Conservation (phyloP, 176 grass and related monocot genomes). For the Urochloa ruziziensis region DNA sequence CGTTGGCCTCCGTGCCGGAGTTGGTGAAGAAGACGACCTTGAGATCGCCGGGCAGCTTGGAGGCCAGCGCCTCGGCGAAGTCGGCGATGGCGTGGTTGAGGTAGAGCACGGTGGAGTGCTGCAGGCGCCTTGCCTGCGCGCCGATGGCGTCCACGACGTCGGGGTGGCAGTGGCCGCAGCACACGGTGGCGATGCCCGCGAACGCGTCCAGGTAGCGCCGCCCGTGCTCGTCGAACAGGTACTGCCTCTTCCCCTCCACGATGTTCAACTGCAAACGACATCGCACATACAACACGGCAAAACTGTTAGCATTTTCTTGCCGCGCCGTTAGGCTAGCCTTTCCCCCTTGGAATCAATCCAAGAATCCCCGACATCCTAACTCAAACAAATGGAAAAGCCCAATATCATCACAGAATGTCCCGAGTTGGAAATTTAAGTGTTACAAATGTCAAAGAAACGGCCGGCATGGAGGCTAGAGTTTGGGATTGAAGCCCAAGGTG, state of each 20-base stretch:
- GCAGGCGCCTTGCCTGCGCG: constrained; percentile 59
- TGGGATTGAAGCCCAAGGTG: background rate
- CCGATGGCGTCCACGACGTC: constrained; percentile 68
- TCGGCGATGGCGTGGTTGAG: constrained; percentile 78
- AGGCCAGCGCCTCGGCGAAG: constrained; percentile 92
- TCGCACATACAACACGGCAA: background rate
- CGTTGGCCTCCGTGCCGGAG: constrained; percentile 98
- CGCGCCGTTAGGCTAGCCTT: no score
- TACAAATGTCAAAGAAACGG: no score
- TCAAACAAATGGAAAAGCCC: background rate
- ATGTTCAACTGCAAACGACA: constrained; percentile 72
- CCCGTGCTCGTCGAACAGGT: constrained; percentile 82
- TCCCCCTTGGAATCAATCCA: no score
- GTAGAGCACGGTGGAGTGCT: constrained; percentile 93
- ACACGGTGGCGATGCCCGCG: constrained; percentile 90
- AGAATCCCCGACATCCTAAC: no score
- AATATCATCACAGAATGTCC: background rate
- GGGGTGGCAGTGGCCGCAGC: constrained; percentile 92
- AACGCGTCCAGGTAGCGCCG: constrained; percentile 87
- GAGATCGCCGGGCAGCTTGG: constrained; percentile 80
- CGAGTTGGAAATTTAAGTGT: no score
- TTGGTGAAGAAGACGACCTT: constrained; percentile 99
- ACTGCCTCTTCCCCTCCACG: constrained; percentile 95
- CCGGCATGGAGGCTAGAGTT: no score
- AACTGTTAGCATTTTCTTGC: no score